Evolutionary conservation across 306 rosid species (phyloP).

Genomic region (Canavalia ensiformis): DNA sequence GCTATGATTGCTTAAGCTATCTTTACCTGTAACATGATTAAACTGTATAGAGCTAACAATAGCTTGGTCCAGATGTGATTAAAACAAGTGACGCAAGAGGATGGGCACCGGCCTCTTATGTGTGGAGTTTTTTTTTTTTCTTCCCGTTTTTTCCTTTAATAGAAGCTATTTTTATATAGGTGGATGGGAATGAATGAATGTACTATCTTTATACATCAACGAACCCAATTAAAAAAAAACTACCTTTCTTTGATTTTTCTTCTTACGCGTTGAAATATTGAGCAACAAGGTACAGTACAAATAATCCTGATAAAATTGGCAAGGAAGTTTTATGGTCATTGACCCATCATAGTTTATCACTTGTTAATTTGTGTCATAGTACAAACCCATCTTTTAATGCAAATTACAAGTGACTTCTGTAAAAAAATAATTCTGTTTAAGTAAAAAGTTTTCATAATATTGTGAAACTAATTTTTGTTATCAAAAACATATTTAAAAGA

Average conservation of each 20-base stretch:
- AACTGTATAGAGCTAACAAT: neutral
- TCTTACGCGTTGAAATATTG: neutral
- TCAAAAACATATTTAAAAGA: too few relatives aligned
- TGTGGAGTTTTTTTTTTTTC: neutral
- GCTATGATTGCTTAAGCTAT: conserved; percentile 21
- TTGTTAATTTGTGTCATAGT: neutral
- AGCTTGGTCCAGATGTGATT: conserved; percentile 40
- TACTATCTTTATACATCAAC: neutral
- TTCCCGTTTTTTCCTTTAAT: neutral
- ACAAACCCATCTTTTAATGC: neutral
- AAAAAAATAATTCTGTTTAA: too few relatives aligned
- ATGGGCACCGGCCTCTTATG: conserved; percentile 37
- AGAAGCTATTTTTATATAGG: conserved; percentile 5
- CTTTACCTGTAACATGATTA: conserved; percentile 11
- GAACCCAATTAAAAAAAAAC: neutral
- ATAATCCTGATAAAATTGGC: neutral
- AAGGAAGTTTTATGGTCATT: neutral
- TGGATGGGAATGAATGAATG: neutral
- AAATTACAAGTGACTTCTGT: too few relatives aligned
- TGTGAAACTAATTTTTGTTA: too few relatives aligned
- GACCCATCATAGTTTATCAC: neutral
- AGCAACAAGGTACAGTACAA: neutral
- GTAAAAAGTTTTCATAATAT: too few relatives aligned
- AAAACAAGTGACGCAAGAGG: conserved; percentile 27
- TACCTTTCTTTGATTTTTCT: neutral